Percentiles rank a stretch among this genome's conserved stretches.
These are phyloP conservation scores for Fusarium devonianum DNA, from an alignment of 2,329 filamentous ascomycete genomes.

Conservation along the genomic window DNA sequence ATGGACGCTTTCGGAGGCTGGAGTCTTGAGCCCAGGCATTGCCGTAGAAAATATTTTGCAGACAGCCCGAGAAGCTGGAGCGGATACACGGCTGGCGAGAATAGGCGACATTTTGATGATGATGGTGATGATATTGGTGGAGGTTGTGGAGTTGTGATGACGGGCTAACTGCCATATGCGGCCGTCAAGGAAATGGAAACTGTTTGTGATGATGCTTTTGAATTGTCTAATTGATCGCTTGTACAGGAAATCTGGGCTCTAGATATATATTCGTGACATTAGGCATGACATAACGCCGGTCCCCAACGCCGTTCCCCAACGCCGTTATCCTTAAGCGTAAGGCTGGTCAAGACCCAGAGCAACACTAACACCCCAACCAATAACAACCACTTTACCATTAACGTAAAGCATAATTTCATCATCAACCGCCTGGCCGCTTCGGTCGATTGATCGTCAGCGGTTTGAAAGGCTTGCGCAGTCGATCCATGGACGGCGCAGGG, in stretches of 20 bases:
- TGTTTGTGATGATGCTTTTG: constrained; percentile 3
- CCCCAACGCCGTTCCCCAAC: constrained; percentile 30
- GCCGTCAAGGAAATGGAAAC: background rate
- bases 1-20: constrained; percentile 4
- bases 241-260: background rate
- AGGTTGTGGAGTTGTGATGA: background rate
- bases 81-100: constrained; percentile 29
- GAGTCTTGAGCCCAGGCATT: constrained; percentile 12
- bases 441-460: constrained; percentile 61
- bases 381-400: constrained; percentile 10
- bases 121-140: background rate
- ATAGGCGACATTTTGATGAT: constrained; percentile 29
- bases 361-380: constrained; percentile 12
- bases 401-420: constrained; percentile 8
- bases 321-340: constrained; percentile 40
- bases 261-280: constrained; percentile 12
- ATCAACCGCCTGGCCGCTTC: constrained; percentile 34
- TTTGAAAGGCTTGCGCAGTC: constrained; percentile 63
- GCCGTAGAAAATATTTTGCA: constrained; percentile 38
- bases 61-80: constrained; percentile 16
- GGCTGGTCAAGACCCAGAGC: constrained; percentile 4
- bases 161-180: no score
- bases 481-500: constrained; percentile 57
- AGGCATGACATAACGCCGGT: constrained; percentile 3
- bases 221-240: constrained; percentile 6